Conservation (phyloP, 2,329 filamentous ascomycete species). For the Cladosporium sp. region DNA sequence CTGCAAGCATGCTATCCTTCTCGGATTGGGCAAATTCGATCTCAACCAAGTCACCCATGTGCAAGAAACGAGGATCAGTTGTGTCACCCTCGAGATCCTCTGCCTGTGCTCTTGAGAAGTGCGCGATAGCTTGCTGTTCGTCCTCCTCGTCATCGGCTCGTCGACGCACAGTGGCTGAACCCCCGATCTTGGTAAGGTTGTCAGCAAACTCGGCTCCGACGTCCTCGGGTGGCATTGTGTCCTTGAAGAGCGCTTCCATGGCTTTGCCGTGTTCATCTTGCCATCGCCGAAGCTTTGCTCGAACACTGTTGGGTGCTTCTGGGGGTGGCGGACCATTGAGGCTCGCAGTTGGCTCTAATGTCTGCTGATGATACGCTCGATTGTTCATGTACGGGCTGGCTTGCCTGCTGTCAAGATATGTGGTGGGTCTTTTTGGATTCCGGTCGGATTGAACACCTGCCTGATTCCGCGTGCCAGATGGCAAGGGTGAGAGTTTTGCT, state of each 20-base stretch:
- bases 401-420: not conserved
- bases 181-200: constrained; percentile 28
- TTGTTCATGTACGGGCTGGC: not conserved
- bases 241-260: constrained; percentile 8
- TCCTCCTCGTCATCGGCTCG: constrained; percentile 23
- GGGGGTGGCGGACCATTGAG: not conserved
- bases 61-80: constrained; percentile 33
- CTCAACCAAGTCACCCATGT: constrained; percentile 49
- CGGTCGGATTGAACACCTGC: not conserved
- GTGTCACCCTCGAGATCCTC: constrained; percentile 30
- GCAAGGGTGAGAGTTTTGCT: too few species aligned
- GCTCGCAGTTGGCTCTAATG: not conserved
- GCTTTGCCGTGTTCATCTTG: constrained; percentile 36
- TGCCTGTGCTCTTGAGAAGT: constrained; percentile 16
- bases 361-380: constrained; percentile 2
- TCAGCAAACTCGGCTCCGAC: constrained; percentile 25
- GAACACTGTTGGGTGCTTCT: constrained; percentile 26
- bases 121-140: constrained; percentile 19
- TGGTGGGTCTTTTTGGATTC: not conserved
- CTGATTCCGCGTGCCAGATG: too few species aligned
- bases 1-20: constrained; percentile 43
- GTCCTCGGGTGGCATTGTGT: constrained; percentile 17
- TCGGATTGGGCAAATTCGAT: constrained; percentile 29
- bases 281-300: constrained; percentile 39
- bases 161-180: constrained; percentile 22